A percentile compares a stretch with the other conserved stretches of the same genome.
Evolutionary conservation across 331 rosid species (phyloP).

Genomic region (Ulmus americana): DNA sequence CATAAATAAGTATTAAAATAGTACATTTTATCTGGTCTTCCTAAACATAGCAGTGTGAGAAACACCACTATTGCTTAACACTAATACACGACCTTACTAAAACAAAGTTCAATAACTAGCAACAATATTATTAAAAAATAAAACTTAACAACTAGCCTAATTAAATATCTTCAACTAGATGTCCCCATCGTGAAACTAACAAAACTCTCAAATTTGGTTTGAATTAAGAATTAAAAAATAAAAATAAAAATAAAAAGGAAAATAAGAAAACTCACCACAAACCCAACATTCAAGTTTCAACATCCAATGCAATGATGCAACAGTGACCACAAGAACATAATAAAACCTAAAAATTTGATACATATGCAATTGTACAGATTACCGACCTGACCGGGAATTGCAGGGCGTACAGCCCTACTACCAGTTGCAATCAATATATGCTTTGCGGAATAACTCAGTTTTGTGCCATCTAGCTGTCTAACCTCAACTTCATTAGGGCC

Average conservation of each 20-base stretch:
- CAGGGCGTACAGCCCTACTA: slow-evolving; percentile 64
- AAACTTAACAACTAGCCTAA: not conserved
- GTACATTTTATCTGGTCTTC: not conserved
- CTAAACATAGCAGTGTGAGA: not conserved
- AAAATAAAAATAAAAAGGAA: not conserved
- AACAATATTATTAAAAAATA: not conserved
- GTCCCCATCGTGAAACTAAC: not conserved
- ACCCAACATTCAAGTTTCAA: not conserved
- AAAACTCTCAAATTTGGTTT: too few relatives aligned
- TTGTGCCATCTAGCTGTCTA: slow-evolving; percentile 95
- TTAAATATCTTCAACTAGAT: not conserved
- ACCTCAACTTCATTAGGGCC: slow-evolving; percentile 96
- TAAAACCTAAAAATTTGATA: not conserved
- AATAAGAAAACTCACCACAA: not conserved
- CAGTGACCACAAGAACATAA: not conserved
- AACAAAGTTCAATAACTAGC: too few relatives aligned
- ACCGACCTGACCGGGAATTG: slow-evolving; percentile 84
- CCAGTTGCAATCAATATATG: slow-evolving; percentile 95
- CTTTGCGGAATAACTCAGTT: slow-evolving; percentile 76
- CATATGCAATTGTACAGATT: slow-evolving; percentile 3
- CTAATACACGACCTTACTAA: too few relatives aligned
- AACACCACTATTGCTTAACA: too few relatives aligned
- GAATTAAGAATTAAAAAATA: not conserved
- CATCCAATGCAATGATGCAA: not conserved
- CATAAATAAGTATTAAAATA: not conserved